Conservation (phyloP, 805 yeast genomes). For the Wickerhamomyces subpelliculosus region DNA sequence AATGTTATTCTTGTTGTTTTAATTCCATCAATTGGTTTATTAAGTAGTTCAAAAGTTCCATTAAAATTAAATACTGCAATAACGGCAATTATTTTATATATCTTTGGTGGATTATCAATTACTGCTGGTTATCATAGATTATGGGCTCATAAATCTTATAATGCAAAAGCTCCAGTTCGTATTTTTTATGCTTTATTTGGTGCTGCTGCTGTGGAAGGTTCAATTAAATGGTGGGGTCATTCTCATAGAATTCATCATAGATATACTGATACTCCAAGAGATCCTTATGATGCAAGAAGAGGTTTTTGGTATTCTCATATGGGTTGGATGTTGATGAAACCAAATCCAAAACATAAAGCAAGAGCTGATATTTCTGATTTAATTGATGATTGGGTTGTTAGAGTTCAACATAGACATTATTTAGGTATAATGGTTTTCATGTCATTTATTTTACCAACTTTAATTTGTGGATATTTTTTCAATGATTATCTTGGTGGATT, state of each 20-base stretch:
- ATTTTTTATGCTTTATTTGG: constrained; percentile 70
- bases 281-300: constrained; percentile 79
- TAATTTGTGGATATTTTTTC: constrained; percentile 48
- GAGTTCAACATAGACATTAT: constrained; percentile 78
- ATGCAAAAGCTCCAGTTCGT: constrained; percentile 53
- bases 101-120: constrained; percentile 63
- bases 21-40: constrained; percentile 51
- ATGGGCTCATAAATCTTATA: constrained; percentile 71
- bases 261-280: constrained; percentile 77
- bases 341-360: constrained; percentile 77
- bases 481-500: constrained; percentile 68
- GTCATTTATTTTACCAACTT: constrained; percentile 57
- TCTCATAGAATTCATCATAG: constrained; percentile 82
- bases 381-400: constrained; percentile 70
- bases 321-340: constrained; percentile 80
- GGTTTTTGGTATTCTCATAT: constrained; percentile 82
- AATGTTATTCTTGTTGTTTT: constrained; percentile 58
- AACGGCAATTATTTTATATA: constrained; percentile 40
- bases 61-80: constrained; percentile 29
- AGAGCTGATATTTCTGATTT: constrained; percentile 55
- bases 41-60: constrained; percentile 36
- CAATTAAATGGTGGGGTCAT: constrained; percentile 87
- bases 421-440: constrained; percentile 50
- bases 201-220: constrained; percentile 78
- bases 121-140: constrained; percentile 83